Percentiles rank a stretch among this genome's conserved stretches.
Conservation (phyloP, 2,329 filamentous ascomycete species). For the Penicillium italicum region DNA sequence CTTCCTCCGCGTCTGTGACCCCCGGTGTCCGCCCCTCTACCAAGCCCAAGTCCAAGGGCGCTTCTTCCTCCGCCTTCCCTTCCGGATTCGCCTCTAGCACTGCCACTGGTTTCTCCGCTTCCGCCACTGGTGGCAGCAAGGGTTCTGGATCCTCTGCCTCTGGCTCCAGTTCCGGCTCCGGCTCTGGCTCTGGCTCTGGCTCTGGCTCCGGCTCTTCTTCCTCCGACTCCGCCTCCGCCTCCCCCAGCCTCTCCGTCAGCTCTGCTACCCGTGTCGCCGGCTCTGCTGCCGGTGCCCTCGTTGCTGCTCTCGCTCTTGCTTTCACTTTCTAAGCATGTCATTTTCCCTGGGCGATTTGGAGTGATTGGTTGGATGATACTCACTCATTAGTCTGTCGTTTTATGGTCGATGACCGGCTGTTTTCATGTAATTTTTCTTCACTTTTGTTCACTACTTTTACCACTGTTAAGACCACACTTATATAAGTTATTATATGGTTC, state of each 20-base stretch:
- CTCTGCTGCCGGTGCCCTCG: slow-evolving; percentile 20
- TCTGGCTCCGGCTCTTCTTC: slow-evolving; percentile 13
- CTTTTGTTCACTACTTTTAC: slow-evolving; percentile 4
- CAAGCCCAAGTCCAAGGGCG: slow-evolving; percentile 8
- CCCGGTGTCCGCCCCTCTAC: slow-evolving; percentile 5
- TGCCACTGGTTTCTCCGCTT: neutral
- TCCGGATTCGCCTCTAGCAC: slow-evolving; percentile 3
- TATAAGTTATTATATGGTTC: neutral
- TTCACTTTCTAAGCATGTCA: slow-evolving; percentile 20
- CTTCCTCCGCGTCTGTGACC: slow-evolving; percentile 1
- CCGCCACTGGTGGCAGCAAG: neutral
- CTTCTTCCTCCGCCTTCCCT: slow-evolving; percentile 7
- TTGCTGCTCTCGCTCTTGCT: slow-evolving; percentile 19
- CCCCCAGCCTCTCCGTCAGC: slow-evolving; percentile 15
- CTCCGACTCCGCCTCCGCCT: slow-evolving; percentile 5
- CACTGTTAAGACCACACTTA: neutral
- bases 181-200: slow-evolving; percentile 6
- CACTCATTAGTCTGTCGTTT: slow-evolving; percentile 2
- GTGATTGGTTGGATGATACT: slow-evolving; percentile 14
- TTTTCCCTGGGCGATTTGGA: slow-evolving; percentile 7
- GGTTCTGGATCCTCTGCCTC: slow-evolving; percentile 10
- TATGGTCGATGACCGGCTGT: slow-evolving; percentile 3
- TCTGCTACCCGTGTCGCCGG: slow-evolving; percentile 12
- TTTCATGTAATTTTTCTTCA: slow-evolving; percentile 10
- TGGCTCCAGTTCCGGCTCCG: slow-evolving; percentile 6